phyloP scores from a whole-genome alignment of 225 moss, liverwort and hornwort genomes.

The Bryoerythrophyllum caledonicum region DNA sequence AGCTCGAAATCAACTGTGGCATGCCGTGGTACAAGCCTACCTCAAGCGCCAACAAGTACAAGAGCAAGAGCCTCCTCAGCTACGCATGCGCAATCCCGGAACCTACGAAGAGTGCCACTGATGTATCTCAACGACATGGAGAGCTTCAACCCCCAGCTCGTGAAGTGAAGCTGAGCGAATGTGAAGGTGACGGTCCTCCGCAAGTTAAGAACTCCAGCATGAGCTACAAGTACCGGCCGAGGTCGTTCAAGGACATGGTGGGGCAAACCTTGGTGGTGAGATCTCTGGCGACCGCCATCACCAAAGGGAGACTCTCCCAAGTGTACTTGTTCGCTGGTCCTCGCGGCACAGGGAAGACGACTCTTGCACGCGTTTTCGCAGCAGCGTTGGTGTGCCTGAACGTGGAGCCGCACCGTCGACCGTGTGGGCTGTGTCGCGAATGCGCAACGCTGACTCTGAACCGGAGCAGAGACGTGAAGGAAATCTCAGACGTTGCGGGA shows the following conservation, averaged over 20 bases:
- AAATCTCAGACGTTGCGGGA: conserved; percentile 55
- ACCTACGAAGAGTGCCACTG: conserved; percentile 53
- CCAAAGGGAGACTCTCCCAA: conserved; percentile 69
- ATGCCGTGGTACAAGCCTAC: conserved; percentile 78
- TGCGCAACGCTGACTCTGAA: conserved; percentile 59
- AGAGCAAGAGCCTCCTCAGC: conserved; percentile 71
- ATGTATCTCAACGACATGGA: too few species aligned
- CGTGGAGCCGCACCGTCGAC: conserved; percentile 54
- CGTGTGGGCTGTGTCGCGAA: conserved; percentile 77
- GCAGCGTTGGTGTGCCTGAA: conserved; percentile 72
- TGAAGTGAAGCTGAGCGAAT: conserved; percentile 31
- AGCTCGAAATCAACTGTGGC: conserved; percentile 84
- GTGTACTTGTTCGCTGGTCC: conserved; percentile 81
- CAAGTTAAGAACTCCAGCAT: conserved; percentile 38
- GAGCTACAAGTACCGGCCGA: conserved; percentile 81
- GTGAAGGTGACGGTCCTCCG: conserved; percentile 10
- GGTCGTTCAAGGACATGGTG: conserved; percentile 70
- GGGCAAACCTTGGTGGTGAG: conserved; percentile 84
- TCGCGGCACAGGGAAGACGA: conserved; percentile 76
- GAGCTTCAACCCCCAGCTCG: conserved; percentile 43
- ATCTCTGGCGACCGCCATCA: conserved; percentile 63
- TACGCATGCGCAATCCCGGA: conserved; percentile 73
- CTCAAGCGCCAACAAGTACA: conserved; percentile 69
- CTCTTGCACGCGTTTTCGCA: conserved; percentile 80
- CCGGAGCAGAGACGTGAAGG: conserved; percentile 58